Conservation (phyloP, 2,329 filamentous ascomycete species). For the Pseudonectria foliicola region DNA sequence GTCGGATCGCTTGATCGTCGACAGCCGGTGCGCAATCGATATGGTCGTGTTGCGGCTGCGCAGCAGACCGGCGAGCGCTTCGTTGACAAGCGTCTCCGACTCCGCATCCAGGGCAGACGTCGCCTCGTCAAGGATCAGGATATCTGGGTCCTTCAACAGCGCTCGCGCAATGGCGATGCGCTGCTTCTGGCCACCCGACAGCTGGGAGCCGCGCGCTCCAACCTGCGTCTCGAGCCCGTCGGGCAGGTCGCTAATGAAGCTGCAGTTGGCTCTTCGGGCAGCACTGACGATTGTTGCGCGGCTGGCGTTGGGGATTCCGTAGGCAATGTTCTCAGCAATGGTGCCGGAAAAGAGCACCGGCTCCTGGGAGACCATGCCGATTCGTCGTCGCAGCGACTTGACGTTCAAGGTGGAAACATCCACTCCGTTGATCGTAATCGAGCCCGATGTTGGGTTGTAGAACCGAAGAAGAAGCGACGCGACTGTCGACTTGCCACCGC, state of each 20-base stretch:
- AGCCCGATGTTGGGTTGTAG: conserved; percentile 73
- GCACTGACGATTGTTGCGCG: conserved; percentile 77
- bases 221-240: conserved; percentile 93
- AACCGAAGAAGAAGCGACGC: conserved; percentile 87
- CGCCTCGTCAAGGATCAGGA: conserved; percentile 91
- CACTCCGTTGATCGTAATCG: conserved; percentile 74
- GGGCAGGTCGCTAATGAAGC: conserved; percentile 93
- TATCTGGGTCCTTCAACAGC: conserved; percentile 91
- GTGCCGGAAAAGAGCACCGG: conserved; percentile 85
- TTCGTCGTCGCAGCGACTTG: conserved; percentile 84
- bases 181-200: conserved; percentile 96
- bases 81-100: conserved; percentile 92
- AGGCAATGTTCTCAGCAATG: conserved; percentile 84
- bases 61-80: conserved; percentile 74
- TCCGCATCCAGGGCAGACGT: conserved; percentile 95
- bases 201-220: conserved; percentile 82
- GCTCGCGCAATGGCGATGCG: conserved; percentile 94
- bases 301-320: conserved; percentile 74
- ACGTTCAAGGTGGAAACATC: conserved; percentile 84
- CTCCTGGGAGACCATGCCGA: conserved; percentile 93
- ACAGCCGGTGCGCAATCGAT: conserved; percentile 90
- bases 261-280: conserved; percentile 87
- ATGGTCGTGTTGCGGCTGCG: conserved; percentile 91
- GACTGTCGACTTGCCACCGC: conserved; percentile 93
- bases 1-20: conserved; percentile 93